Evolutionary conservation across 2,329 filamentous ascomycete genomes (phyloP), one percentile per base, ranked within the genome.

Genomic region (Penicillium sp.): DNA sequence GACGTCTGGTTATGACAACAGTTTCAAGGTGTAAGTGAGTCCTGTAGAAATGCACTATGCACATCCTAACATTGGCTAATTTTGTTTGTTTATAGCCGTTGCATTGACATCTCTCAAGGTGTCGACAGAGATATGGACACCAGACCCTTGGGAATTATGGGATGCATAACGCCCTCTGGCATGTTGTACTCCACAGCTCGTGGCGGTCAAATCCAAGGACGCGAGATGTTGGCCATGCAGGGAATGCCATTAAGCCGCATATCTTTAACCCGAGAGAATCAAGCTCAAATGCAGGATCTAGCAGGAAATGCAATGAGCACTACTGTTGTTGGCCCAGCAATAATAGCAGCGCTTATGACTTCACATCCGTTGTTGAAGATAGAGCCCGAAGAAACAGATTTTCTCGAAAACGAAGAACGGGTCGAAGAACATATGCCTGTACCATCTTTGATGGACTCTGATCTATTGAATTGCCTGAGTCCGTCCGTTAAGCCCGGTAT

Each of bases 271-370:
- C 79, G 80, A 8, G 85, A 92, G 63, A 81, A 79, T 0, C 77
- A 85, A 47, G 69, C 73, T 1, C 75, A 91, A 18, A 74, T 90
- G 2, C 83, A 86, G 60, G 83, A 91, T 61, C 74, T 93, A 2
- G 88, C 87, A 1, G 89, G 89, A 0, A 93, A 94, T 67, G 89
- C 89, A 0, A 93, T 93, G 89, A 85, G 82, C 1, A 84, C 83
- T 0, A 88, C 89, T 0, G 86, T 91, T 0, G 83, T 91, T 9
- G 87, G 85, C 2, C 77, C 81, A 1, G 81, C 82, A 0, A 79
- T 89, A 1, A 64, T 90, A 1, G 75, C 83, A 1, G 79, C 83
- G 0, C 68, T 92, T 1, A 79, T 84, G 38, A 66, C 70, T 35
- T 58, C 45, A 23, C 46, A 49, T 46, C 40, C 46, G 9, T 24